Base-by-base conservation (phyloP, 495 filamentous ascomycete genomes). In the Penicillium robsamsonii region DNA sequence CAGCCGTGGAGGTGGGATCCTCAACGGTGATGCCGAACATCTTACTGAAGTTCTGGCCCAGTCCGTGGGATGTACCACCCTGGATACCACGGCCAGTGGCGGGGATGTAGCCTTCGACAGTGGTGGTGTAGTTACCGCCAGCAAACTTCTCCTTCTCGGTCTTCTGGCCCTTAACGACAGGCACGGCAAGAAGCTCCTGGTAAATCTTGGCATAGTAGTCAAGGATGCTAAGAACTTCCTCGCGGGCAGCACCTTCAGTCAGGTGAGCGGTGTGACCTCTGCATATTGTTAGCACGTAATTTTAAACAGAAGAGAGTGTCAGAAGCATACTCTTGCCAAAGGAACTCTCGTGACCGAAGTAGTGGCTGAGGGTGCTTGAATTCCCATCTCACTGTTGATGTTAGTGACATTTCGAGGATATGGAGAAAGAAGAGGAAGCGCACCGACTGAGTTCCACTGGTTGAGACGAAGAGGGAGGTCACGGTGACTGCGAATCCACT, bases 1-100 rank as follows among this genome's bases (percentile, higher is more conserved):
- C 90, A 35, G 85, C 82, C 71, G 90, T 90, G 47, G 79, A 74
- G 49, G 83, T 79, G 12, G 95, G 95, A 66, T 97, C 91, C 72
- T 98, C 93, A 17, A 98, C 92, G 0, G 87, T 91, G 73, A 98
- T 96, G 68, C 90, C 85, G 73, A 97, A 98, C 94, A 98, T 98
- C 73, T 90, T 96, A 69, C 86, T 89, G 80, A 98, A 97, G 73
- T 97, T 96, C 72, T 96, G 92, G 29, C 94, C 94, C 1, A 98
- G 82, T 67, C 90, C 92, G 70, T 98, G 94, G 51, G 87, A 92
- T 18, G 95, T 98, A 49, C 84, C 94, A 57, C 90, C 94, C 74
- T 98, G 95, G 60, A 98, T 97, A 68, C 95, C 94, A 67, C 94
- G 88, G 9, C 94, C 94, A 58, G 92, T 97, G 43, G 89, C 80